phyloP scores from a whole-genome alignment of 176 grass and related monocot genomes.

The Paspalum notatum region DNA sequence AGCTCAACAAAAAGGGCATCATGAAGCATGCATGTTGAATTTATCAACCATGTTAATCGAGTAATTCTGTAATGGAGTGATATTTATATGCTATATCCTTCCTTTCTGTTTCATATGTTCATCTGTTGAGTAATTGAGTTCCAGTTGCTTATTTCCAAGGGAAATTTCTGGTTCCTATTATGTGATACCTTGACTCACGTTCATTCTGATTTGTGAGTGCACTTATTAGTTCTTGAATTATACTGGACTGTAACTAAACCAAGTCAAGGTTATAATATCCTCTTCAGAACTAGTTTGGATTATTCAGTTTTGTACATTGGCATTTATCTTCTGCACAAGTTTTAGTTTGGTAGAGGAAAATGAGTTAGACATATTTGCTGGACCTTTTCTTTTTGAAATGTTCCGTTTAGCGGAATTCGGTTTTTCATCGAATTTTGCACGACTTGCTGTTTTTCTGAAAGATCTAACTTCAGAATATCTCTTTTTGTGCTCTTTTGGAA shows the following conservation, averaged over 20 bases:
- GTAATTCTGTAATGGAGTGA: slow-evolving; percentile 19
- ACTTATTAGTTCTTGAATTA: not conserved
- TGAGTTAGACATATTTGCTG: slow-evolving; percentile 12
- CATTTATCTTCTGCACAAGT: not conserved
- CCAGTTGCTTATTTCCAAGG: not conserved
- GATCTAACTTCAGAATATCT: not conserved
- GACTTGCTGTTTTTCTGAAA: slow-evolving; percentile 10
- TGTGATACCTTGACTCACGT: not conserved
- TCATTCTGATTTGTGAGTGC: not conserved
- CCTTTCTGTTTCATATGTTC: not conserved
- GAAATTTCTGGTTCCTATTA: not conserved
- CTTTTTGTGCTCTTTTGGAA: slow-evolving; percentile 7
- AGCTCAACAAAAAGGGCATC: not conserved
- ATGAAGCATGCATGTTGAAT: not conserved
- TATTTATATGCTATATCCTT: not conserved
- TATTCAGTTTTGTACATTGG: not conserved
- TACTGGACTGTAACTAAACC: not conserved
- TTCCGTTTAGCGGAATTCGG: too few species aligned
- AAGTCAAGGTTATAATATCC: not conserved
- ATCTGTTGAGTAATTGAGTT: not conserved
- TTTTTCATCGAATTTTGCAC: slow-evolving; percentile 8
- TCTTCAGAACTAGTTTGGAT: not conserved
- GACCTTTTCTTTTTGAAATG: not conserved
- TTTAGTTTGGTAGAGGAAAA: slow-evolving; percentile 20
- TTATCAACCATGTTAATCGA: not conserved